These are phyloP conservation scores for Aspergillus latus DNA, from an alignment of 2,329 filamentous ascomycete genomes.

Conservation along the genomic window DNA sequence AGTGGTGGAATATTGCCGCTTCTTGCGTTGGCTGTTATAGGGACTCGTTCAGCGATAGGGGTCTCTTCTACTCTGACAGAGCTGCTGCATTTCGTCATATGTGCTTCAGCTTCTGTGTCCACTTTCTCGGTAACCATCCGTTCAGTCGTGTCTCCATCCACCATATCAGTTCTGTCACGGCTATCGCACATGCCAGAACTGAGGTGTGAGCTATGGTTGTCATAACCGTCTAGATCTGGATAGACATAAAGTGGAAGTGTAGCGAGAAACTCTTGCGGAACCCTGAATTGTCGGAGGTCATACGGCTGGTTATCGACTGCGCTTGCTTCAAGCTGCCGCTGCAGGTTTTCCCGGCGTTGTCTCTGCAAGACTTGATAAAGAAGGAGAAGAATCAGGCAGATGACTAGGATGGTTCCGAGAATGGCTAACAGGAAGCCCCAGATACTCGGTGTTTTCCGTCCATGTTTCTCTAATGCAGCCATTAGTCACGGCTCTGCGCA, in stretches of 20 bases:
- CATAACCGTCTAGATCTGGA: constrained; percentile 36
- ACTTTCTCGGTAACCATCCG: not conserved
- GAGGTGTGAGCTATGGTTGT: not conserved
- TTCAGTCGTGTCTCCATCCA: not conserved
- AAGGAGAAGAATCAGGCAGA: constrained; percentile 67
- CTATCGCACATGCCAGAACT: not conserved
- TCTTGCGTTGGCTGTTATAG: not conserved
- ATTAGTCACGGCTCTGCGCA: not conserved
- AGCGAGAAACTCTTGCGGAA: constrained; percentile 70
- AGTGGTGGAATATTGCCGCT: not conserved
- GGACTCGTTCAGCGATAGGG: not conserved
- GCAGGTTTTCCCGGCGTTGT: constrained; percentile 65
- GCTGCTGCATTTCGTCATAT: constrained; percentile 14
- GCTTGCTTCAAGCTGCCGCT: constrained; percentile 69
- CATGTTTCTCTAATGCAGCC: constrained; percentile 21
- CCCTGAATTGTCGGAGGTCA: constrained; percentile 77
- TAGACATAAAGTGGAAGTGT: constrained; percentile 79
- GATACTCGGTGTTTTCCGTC: constrained; percentile 61
- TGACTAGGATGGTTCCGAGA: constrained; percentile 73
- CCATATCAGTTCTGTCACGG: not conserved
- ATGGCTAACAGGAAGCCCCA: constrained; percentile 80
- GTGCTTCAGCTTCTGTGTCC: not conserved
- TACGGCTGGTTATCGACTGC: constrained; percentile 84
- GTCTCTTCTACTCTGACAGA: not conserved
- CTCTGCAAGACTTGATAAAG: constrained; percentile 75